Evolutionary conservation across 495 filamentous ascomycete genomes (phyloP), one percentile per base, ranked within the genome.

Genomic region (Elasticomyces elasticus): DNA sequence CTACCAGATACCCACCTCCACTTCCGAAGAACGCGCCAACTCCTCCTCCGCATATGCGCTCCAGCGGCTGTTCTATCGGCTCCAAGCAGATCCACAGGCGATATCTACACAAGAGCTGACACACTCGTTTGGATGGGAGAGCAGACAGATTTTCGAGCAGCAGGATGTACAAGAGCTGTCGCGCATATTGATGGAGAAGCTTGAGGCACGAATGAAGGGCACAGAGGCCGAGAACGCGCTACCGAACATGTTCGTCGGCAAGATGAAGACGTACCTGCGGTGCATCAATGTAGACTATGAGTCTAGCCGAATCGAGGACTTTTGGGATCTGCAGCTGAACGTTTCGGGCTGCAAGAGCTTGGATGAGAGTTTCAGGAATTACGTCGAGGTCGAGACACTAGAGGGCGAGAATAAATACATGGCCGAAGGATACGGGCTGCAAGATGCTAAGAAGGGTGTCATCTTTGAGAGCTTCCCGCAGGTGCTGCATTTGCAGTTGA

Each of bases 401-500:
- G 91, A 97, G 58, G 94, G 92, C 10, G 94, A 99, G 63, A 99
- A 99, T 71, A 94, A 96, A 68, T 99, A 99, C 64, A 89, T 84
- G 65, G 92, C 92, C 24, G 82, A 92, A 60, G 80, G 89, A 6
- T 86, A 87, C 69, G 91, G 88, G 58, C 75, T 96, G 31, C 90
- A 99, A 65, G 92, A 99, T 69, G 92, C 92, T 52, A 88, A 85
- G 69, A 99, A 99, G 66, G 92, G 92, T 37, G 91, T 95, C 44
- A 95, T 96, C 54, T 99, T 99, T 68, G 85, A 87, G 62, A 86
- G 83, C 56, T 99, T 99, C 66, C 92, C 92, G 15, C 86, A 95
- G 45, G 89, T 99, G 12, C 70, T 99, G 31, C 89, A 99, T 66
- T 74, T 99, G 19, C 92, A 99, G 67, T 77, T 99, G 37, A 99